These are phyloP conservation scores for Malassezia caprae DNA, from an alignment of 1,284 basidiomycete genomes.

Conservation along the genomic window DNA sequence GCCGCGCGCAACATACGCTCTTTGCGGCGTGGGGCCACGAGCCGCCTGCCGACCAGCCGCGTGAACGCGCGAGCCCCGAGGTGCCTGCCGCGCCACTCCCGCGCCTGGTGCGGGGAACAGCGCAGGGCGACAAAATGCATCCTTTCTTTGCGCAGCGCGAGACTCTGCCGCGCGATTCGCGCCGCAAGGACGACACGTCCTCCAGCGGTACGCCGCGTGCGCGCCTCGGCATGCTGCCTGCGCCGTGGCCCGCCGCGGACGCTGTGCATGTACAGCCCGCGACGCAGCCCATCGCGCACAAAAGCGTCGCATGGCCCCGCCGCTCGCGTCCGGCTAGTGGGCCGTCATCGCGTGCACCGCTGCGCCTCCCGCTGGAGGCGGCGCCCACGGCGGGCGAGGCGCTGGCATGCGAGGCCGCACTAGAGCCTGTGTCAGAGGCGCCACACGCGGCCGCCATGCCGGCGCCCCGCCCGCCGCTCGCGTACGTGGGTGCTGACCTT, in stretches of 20 bases:
- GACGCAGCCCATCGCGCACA: neutral
- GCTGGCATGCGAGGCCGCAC: neutral
- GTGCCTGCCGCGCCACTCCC: neutral
- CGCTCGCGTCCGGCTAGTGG: neutral
- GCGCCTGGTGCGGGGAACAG: slow-evolving; percentile 16
- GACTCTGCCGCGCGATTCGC: neutral
- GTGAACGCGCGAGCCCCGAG: neutral
- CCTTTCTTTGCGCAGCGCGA: slow-evolving; percentile 17
- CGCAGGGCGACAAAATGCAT: neutral
- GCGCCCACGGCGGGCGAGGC: neutral
- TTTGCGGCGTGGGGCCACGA: slow-evolving; percentile 3
- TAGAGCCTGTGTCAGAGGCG: neutral
- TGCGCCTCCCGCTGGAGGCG: neutral
- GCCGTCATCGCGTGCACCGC: neutral
- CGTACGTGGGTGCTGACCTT: slow-evolving; percentile 4
- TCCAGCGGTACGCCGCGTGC: neutral
- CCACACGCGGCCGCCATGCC: neutral
- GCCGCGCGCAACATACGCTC: neutral
- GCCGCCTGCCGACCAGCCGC: neutral
- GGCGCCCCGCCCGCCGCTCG: slow-evolving; percentile 3
- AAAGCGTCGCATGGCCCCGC: neutral
- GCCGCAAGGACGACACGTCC: neutral
- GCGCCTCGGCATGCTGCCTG: neutral
- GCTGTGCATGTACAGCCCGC: slow-evolving; percentile 7
- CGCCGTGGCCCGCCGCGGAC: slow-evolving; percentile 4